Evolutionary conservation across 495 filamentous ascomycete genomes (phyloP), one percentile per base, ranked within the genome.

Genomic region (Xylaria intraflava): DNA sequence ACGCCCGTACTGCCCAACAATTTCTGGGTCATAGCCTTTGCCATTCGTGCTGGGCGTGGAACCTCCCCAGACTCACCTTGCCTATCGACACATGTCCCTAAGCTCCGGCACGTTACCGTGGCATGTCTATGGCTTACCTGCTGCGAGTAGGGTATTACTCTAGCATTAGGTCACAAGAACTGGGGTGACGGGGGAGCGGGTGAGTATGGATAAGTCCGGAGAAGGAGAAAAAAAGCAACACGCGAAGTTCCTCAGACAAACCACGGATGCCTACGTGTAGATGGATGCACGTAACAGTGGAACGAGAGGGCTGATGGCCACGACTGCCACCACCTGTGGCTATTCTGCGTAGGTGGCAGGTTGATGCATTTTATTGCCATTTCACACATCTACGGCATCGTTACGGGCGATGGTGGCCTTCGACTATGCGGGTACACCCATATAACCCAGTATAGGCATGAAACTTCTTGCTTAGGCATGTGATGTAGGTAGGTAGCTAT

Each of bases 201-300:
- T 10, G 16, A 41, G 48, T 42, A 43, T 44, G 53, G 52, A 53
- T 5, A 53, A 47, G n/a, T n/a, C n/a, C n/a, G 10, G 26, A 53
- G 27, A 59, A 57, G 47, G 47, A 56, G 59, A 53, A 44, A 38
- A 56, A n/a, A 56, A 46, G 33, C 22, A 56, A 49, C 17, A 53
- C 19, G 33, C 40, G 30, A 55, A 42, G 43, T 23, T 16, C 36
- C 31, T 55, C 20, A 49, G 52, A 49, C 52, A 45, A 55, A 55
- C 52, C 52, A 55, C 52, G 11, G 45, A 55, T 29, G 52, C 45
- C 35, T 55, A 55, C 52, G 52, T 55, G 52, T 55, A 48, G 45
- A 47, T 48, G 45, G 45, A 55, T 48, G 52, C 52, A 55, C 44
- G 45, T 19, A 55, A 55, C 27, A 55, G 45, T 46, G 52, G 33